Evolutionary conservation across 768 basidiomycete species (phyloP), one percentile per base, ranked within the genome.

Genomic region (Multifurca ochricompacta): DNA sequence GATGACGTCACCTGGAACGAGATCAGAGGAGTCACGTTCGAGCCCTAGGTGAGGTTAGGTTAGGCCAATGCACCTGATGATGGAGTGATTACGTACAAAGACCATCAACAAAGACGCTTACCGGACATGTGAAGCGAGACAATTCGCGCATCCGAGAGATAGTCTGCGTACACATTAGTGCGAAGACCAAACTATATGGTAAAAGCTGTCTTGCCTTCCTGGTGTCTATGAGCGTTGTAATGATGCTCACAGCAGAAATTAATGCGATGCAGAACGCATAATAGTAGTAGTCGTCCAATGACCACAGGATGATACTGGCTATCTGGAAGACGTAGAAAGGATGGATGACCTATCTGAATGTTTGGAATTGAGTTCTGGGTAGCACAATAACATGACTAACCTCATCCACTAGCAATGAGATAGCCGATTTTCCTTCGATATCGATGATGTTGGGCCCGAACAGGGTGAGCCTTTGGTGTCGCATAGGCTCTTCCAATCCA

Each of bases 281-380:
- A 64, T 97, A 97, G 62, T 86, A 92, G 65, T 98, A 99, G 66
- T 97, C 80, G 60, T 99, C 96, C 48, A 98, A 63, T 1, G 88
- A 87, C 96, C 96, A 99, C 6, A 99, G 72, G 35, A 89, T 73
- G 61, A 98, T 87, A 60, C 92, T 96, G 46, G 91, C 91, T 60
- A 97, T 84, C 76, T 99, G 96, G 66, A 99, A 99, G 51, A 99
- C 86, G 66, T 97, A 98, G 70, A 98, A 98, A 0, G 96, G 96
- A 66, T 98, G 95, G 35, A 98, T 85, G 41, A 96, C 81, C 91
- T 85, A 58, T 2, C 18, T 5, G n/a, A 10, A n/a, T 4, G 31
- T 31, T 18, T 2, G 28, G 47, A 10, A 25, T 47, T 23, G 54
- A 48, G 32, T 48, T 36, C 39, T 46, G 3, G 18, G 9, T 5